Conservation (phyloP, 176 grass and related monocot genomes). For the Triticum urartu region DNA sequence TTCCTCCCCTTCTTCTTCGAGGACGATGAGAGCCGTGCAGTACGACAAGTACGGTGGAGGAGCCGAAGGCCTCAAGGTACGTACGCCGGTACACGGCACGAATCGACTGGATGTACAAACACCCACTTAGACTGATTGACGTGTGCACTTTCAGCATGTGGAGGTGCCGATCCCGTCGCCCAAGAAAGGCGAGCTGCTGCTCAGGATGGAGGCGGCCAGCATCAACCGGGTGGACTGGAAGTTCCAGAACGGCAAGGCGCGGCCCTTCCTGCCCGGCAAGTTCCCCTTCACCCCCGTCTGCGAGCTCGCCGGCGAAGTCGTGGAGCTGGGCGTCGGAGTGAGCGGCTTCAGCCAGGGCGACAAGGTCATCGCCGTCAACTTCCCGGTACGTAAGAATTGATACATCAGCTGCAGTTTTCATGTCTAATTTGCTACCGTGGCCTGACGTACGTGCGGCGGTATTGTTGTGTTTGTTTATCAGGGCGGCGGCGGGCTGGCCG, state of each 20-base stretch:
- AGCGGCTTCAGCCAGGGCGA: slow-evolving; percentile 43
- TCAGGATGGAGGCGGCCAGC: slow-evolving; percentile 41
- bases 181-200: slow-evolving; percentile 46
- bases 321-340: slow-evolving; percentile 35
- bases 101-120: not conserved
- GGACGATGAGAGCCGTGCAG: slow-evolving; percentile 43
- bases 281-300: slow-evolving; percentile 51
- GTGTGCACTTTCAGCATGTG: slow-evolving; percentile 26
- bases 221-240: slow-evolving; percentile 58
- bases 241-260: slow-evolving; percentile 41
- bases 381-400: slow-evolving; percentile 31
- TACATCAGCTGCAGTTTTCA: not conserved
- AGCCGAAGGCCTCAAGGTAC: slow-evolving; percentile 35
- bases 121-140: not conserved
- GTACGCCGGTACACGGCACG: not conserved
- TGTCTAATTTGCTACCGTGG: not conserved
- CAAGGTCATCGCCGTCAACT: slow-evolving; percentile 50
- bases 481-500: slow-evolving; percentile 47
- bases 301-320: slow-evolving; percentile 54
- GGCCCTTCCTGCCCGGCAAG: slow-evolving; percentile 41
- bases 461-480: not conserved
- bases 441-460: not conserved
- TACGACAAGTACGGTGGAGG: slow-evolving; percentile 50
- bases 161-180: slow-evolving; percentile 45
- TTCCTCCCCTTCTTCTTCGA: not conserved